These are phyloP conservation scores for Piper longum DNA, from an alignment of 164 flowering plant genomes.

Conservation along the genomic window DNA sequence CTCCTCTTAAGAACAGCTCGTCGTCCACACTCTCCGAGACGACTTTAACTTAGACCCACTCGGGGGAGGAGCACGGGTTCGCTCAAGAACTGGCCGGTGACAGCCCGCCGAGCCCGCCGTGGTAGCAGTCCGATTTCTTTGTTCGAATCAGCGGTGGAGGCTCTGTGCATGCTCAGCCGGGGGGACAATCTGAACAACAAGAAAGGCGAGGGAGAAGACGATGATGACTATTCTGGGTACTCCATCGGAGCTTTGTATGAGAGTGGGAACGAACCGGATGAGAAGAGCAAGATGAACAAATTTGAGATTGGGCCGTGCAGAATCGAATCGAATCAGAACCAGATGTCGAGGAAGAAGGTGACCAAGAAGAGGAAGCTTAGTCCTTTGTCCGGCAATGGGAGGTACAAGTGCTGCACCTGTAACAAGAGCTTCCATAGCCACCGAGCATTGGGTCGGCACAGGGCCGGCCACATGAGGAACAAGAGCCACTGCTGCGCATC, in stretches of 20 bases:
- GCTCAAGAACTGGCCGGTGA: constrained; percentile 22
- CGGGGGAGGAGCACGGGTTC: neutral
- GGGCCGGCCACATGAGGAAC: constrained; percentile 40
- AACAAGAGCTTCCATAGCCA: constrained; percentile 29
- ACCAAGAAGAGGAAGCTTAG: constrained; percentile 15
- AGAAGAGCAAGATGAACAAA: no score
- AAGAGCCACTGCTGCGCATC: constrained; percentile 2
- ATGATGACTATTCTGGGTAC: neutral
- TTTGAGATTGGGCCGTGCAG: no score
- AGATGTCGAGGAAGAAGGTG: neutral
- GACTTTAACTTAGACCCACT: no score
- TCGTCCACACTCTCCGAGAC: no score
- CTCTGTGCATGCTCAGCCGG: no score
- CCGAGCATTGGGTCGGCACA: constrained; percentile 73
- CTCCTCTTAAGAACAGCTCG: constrained; percentile 2
- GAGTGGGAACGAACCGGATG: neutral
- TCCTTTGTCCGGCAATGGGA: constrained; percentile 11
- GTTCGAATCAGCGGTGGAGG: no score
- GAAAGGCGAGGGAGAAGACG: neutral
- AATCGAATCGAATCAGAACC: no score
- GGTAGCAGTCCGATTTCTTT: no score
- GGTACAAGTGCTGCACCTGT: constrained; percentile 29
- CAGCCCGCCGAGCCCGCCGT: constrained; percentile 21
- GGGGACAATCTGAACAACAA: neutral
- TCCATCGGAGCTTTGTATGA: neutral